Base-by-base conservation (phyloP, 2,329 filamentous ascomycete genomes). In the Hypomyces rosellus region DNA sequence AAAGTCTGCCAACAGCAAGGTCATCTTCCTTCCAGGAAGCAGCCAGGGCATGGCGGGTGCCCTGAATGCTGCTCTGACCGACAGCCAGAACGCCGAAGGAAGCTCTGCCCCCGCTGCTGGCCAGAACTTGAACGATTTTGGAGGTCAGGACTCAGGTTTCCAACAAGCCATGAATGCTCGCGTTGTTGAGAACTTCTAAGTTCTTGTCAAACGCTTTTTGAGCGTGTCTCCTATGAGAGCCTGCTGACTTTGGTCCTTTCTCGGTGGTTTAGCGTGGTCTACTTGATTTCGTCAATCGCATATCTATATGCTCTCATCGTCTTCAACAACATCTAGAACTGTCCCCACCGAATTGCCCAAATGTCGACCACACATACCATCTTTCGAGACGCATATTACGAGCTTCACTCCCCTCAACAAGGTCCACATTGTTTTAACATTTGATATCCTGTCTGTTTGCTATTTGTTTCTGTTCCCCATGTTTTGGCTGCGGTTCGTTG, bases 1-100 rank as follows among this genome's bases (percentile, higher is more conserved):
- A 61, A 97, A 96, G 80, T 82, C 82, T 0, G 89, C 90, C 44
- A 95, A 91, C 71, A 84, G 79, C 72, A 95, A 95, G 73, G 86
- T 93, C 63, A 91, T 93, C 63, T 93, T 92, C 76, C 64, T 93
- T 62, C 87, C 86, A 9, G 82, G 75, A 9, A 65, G 68, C 43
- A 70, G 65, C 57, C 80, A 87, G 70, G 82, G 79, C 14, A 79
- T 85, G 63, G 54, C 63, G 58, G 38, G 63, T 1, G 66, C 69
- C 38, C 67, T 78, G 59, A 69, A 71, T 49, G 69, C 71, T 18
- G 65, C 72, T 39, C 50, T 76, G 15, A 72, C 78, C 25, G 55
- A 65, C 53, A 58, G 8, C 38, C 45, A 65, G 34, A 62, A 61
- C 4, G 61, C 63, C 45, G 61, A 67, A 30, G 69, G 74, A 25